Evolutionary conservation across 106 monocot species (phyloP).

Genomic region (Platanthera zijinensis): DNA sequence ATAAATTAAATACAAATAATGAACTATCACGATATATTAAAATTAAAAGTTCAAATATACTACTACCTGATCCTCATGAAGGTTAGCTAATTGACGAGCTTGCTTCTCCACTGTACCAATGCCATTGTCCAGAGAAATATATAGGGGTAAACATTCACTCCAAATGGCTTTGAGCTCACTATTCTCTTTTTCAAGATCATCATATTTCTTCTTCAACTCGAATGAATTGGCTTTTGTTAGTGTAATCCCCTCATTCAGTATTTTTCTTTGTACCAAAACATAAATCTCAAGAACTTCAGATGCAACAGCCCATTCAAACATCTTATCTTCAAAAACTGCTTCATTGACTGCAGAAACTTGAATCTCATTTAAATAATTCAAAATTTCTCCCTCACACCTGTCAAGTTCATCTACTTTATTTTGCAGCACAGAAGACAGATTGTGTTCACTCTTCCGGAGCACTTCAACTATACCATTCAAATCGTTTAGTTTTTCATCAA

Average conservation of each 20-base stretch:
- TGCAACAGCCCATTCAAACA: conserved; percentile 37
- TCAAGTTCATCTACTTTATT: conserved; percentile 19
- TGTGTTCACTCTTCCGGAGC: conserved; percentile 20
- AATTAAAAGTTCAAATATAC: neutral
- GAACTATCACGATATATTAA: neutral
- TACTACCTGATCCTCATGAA: conserved; percentile 36
- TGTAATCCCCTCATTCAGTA: conserved; percentile 32
- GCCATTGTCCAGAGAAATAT: conserved; percentile 31
- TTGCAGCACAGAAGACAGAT: conserved; percentile 13
- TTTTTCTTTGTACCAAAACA: conserved; percentile 34
- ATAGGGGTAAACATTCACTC: conserved; percentile 33
- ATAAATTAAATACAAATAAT: conserved; percentile 4
- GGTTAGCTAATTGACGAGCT: conserved; percentile 30
- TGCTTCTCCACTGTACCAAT: conserved; percentile 37
- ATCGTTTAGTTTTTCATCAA: conserved; percentile 9
- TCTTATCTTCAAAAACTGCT: conserved; percentile 48
- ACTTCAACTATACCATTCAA: conserved; percentile 22
- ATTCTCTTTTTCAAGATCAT: conserved; percentile 42
- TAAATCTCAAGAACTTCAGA: conserved; percentile 46
- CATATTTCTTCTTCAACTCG: conserved; percentile 33
- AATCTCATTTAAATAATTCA: conserved; percentile 25
- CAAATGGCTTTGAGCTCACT: conserved; percentile 37
- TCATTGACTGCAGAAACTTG: conserved; percentile 36
- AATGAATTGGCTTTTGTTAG: conserved; percentile 20
- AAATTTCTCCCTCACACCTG: conserved; percentile 38